Percentiles rank a stretch among this genome's conserved stretches.
Conservation (phyloP, 106 monocot genomes). For the Phalaenopsis aphrodite region DNA sequence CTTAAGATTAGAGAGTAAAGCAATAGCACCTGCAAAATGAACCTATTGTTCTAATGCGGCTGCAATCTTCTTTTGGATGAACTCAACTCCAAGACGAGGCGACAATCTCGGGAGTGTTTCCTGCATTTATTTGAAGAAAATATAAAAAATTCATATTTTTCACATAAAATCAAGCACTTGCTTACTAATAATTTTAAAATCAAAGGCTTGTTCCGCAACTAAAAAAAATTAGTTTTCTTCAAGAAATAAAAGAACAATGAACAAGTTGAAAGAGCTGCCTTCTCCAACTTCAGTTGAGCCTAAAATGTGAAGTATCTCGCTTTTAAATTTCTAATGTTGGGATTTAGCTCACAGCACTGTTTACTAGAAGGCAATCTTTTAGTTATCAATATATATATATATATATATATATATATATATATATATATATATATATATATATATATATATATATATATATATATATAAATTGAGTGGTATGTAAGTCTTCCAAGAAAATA, state of each 20-base stretch:
- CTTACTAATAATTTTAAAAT: neutral
- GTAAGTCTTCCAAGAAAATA: too few relatives aligned
- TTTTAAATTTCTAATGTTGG: too few relatives aligned
- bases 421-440: too few relatives aligned
- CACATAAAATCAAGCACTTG: neutral
- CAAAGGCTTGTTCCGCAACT: neutral
- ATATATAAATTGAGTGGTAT: too few relatives aligned
- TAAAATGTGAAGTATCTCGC: neutral
- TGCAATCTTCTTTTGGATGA: constrained; percentile 76
- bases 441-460: too few relatives aligned
- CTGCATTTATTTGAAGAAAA: constrained; percentile 28
- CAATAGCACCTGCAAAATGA: neutral
- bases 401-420: too few relatives aligned
- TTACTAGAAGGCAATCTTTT: too few relatives aligned
- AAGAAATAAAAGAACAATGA: neutral
- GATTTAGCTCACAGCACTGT: too few relatives aligned
- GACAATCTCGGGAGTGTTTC: constrained; percentile 82
- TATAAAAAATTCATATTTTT: neutral
- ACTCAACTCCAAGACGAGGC: constrained; percentile 72
- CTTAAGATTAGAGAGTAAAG: neutral
- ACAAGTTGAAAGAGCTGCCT: neutral
- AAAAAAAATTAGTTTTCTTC: neutral
- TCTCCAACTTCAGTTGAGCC: neutral
- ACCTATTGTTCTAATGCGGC: constrained; percentile 45
- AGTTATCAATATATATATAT: too few relatives aligned